These are phyloP conservation scores for Geotrichum australiense DNA, from an alignment of 1,139 yeast genomes.

Conservation along the genomic window DNA sequence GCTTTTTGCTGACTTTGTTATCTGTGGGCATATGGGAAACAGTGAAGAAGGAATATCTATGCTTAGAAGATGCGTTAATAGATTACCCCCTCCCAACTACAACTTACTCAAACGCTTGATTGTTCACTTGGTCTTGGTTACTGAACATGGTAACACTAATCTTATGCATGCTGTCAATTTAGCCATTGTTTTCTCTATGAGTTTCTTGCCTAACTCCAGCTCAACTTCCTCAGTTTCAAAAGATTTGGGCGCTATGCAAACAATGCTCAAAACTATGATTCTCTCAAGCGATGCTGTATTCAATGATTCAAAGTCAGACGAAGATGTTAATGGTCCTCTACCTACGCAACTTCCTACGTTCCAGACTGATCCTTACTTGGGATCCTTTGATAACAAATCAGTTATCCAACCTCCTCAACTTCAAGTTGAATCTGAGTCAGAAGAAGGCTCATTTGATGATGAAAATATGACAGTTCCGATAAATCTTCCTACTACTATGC, in stretches of 20 bases:
- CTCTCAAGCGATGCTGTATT: conserved; percentile 29
- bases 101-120: conserved; percentile 60
- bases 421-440: conserved; percentile 13
- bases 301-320: conserved; percentile 14
- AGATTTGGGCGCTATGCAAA: conserved; percentile 36
- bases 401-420: conserved; percentile 7
- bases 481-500: conserved; percentile 4
- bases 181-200: conserved; percentile 69
- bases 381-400: conserved; percentile 2
- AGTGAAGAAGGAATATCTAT: conserved; percentile 34
- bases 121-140: conserved; percentile 57
- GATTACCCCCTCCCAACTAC: conserved; percentile 60
- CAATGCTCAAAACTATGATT: conserved; percentile 35
- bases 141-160: conserved; percentile 53
- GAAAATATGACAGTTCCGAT: conserved; percentile 13
- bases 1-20: conserved; percentile 47
- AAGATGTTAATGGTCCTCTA: conserved; percentile 17
- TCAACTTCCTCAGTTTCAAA: conserved; percentile 25
- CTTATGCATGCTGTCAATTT: conserved; percentile 75
- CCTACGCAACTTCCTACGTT: conserved; percentile 13
- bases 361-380: conserved; percentile 1
- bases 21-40: conserved; percentile 26
- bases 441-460: conserved; percentile 4
- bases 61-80: conserved; percentile 41
- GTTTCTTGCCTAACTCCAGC: conserved; percentile 38